Conservation (phyloP, 2,329 filamentous ascomycete genomes). For the Thielaviopsis populi region DNA sequence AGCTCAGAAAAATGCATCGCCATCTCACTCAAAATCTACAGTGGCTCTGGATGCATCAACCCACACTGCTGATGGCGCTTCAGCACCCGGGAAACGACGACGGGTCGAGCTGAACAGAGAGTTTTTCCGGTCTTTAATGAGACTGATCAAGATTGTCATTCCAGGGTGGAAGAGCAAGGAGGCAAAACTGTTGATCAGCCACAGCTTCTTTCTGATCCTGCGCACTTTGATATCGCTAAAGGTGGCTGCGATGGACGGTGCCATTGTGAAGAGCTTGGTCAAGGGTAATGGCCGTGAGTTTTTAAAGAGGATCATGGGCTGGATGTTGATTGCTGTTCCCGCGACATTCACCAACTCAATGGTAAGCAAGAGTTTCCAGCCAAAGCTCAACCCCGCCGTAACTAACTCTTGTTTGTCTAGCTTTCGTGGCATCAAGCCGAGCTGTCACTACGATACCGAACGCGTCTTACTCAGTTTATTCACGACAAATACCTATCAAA, state of each 20-base stretch:
- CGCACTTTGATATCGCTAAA: conserved; percentile 87
- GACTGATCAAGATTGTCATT: conserved; percentile 72
- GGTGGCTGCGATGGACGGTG: conserved; percentile 89
- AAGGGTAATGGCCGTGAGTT: conserved; percentile 86
- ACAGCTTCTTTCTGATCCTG: conserved; percentile 83
- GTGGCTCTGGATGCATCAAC: conserved; percentile 28
- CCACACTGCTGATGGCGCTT: conserved; percentile 19
- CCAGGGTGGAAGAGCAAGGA: conserved; percentile 85
- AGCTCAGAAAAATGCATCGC: conserved; percentile 77
- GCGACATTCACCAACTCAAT: conserved; percentile 98
- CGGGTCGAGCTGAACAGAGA: conserved; percentile 89
- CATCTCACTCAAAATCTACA: conserved; percentile 46
- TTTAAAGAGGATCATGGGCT: conserved; percentile 77
- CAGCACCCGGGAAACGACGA: conserved; percentile 38
- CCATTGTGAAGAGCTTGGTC: conserved; percentile 80
- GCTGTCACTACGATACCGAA: conserved; percentile 81
- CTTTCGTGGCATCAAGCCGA: conserved; percentile 95
- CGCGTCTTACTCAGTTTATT: conserved; percentile 82
- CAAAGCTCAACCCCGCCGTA: not conserved
- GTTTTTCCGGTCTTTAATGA: conserved; percentile 57
- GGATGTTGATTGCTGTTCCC: conserved; percentile 93
- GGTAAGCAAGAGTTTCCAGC: conserved; percentile 34
- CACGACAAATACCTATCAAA: conserved; percentile 95
- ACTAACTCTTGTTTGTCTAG: conserved; percentile 30
- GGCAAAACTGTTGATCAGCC: conserved; percentile 68